Conservation (phyloP, 1,284 basidiomycete species). For the Cryptococcus sp. region DNA sequence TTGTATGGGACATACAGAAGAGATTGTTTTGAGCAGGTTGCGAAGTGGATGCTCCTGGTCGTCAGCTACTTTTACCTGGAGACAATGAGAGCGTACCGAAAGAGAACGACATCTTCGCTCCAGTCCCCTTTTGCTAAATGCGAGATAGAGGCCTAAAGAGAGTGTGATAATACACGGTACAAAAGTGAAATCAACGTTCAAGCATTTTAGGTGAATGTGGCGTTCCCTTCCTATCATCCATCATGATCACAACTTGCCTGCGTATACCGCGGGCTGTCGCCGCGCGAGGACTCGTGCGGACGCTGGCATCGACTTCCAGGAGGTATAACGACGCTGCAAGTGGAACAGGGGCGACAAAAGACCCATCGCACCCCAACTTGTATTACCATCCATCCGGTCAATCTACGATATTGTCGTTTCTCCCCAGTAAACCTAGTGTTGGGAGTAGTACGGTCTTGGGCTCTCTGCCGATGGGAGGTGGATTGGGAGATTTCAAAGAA, state of each 20-base stretch:
- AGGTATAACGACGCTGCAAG: too few relatives aligned
- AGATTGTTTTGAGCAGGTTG: background rate
- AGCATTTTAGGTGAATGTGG: too few relatives aligned
- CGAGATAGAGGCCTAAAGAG: too few relatives aligned
- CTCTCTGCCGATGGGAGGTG: slow-evolving; percentile 32
- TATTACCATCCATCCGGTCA: slow-evolving; percentile 33
- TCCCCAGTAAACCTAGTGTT: slow-evolving; percentile 21
- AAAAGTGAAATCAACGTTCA: too few relatives aligned
- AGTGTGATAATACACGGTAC: too few relatives aligned
- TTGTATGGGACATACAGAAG: background rate
- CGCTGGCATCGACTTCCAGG: too few relatives aligned
- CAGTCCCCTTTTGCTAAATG: too few relatives aligned
- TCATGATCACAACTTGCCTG: too few relatives aligned
- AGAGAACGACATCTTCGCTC: background rate
- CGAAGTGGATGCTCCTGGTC: background rate
- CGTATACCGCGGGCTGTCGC: too few relatives aligned
- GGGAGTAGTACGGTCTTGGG: slow-evolving; percentile 29
- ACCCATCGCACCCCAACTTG: slow-evolving; percentile 38
- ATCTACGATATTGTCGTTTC: slow-evolving; percentile 31
- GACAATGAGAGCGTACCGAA: background rate
- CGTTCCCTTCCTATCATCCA: too few relatives aligned
- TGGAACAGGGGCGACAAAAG: slow-evolving; percentile 11
- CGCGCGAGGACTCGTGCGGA: too few relatives aligned
- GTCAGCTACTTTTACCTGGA: background rate
- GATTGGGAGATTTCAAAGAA: slow-evolving; percentile 34